phyloP scores from a whole-genome alignment of 2,329 filamentous ascomycete species.

The Pseudocercospora pini-densiflorae region DNA sequence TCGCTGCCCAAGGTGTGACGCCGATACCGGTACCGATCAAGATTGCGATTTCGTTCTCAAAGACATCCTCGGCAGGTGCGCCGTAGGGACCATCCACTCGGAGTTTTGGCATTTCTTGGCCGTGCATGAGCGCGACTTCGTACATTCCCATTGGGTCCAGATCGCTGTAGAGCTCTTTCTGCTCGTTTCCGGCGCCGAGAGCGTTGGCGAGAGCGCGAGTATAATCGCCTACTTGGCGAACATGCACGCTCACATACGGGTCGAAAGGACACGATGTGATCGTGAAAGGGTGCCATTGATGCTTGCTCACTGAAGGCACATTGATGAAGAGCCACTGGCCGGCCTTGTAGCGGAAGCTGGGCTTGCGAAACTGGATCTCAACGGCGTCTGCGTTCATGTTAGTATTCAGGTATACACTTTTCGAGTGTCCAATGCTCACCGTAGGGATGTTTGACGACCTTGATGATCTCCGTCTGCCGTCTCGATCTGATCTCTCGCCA shows the following conservation, averaged over 20 bases:
- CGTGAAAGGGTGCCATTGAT: slow-evolving; percentile 99
- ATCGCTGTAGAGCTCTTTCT: slow-evolving; percentile 86
- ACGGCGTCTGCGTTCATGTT: slow-evolving; percentile 70
- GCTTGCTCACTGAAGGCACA: slow-evolving; percentile 81
- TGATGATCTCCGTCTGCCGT: slow-evolving; percentile 84
- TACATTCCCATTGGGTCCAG: slow-evolving; percentile 97
- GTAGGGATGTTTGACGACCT: slow-evolving; percentile 94
- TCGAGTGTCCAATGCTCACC: slow-evolving; percentile 60
- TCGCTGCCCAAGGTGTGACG: slow-evolving; percentile 84
- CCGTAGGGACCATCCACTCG: slow-evolving; percentile 96
- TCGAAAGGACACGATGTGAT: slow-evolving; percentile 98
- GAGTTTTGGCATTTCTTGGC: slow-evolving; percentile 86
- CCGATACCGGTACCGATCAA: slow-evolving; percentile 86
- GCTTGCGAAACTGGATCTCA: slow-evolving; percentile 96
- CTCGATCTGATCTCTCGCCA: slow-evolving; percentile 88
- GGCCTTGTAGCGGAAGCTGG: slow-evolving; percentile 96
- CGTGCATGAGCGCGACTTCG: slow-evolving; percentile 92
- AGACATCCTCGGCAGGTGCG: slow-evolving; percentile 95
- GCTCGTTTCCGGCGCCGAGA: slow-evolving; percentile 85
- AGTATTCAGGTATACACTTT: slow-evolving; percentile 32
- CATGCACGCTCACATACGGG: slow-evolving; percentile 90
- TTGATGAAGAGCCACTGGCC: slow-evolving; percentile 99
- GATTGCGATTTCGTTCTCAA: slow-evolving; percentile 87
- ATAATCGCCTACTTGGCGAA: slow-evolving; percentile 96
- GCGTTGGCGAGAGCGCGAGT: slow-evolving; percentile 92